Conservation (phyloP, 108 stramenopile species). For the Skeletonema potamos region DNA sequence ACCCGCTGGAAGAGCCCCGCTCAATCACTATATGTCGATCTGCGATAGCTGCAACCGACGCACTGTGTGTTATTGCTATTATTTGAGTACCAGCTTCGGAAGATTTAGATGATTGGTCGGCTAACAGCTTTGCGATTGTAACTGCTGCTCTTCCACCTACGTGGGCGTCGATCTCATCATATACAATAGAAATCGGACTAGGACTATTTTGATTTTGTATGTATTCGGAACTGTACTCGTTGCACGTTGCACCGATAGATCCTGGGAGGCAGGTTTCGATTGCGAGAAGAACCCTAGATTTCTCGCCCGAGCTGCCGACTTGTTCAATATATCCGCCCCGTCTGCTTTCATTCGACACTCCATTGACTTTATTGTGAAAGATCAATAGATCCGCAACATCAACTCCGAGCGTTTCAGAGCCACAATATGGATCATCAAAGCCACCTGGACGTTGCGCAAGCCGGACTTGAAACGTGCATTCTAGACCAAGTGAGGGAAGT, state of each 20-base stretch:
- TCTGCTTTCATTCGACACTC: constrained; percentile 7
- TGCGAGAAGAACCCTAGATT: constrained; percentile 72
- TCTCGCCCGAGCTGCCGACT: constrained; percentile 79
- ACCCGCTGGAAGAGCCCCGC: constrained; percentile 12
- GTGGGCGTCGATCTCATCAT: constrained; percentile 88
- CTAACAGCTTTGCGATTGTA: constrained; percentile 71
- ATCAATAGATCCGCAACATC: constrained; percentile 60
- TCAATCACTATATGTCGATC: constrained; percentile 75
- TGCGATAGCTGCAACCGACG: constrained; percentile 77
- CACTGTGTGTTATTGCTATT: constrained; percentile 80
- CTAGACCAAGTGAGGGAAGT: constrained; percentile 70
- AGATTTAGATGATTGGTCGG: constrained; percentile 51
- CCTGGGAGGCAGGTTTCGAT: constrained; percentile 82
- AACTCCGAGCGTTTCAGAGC: constrained; percentile 43
- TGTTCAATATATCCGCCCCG: constrained; percentile 62
- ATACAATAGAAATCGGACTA: constrained; percentile 70
- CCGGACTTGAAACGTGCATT: constrained; percentile 59
- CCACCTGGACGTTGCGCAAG: constrained; percentile 31
- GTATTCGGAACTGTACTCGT: constrained; percentile 8
- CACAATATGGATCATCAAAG: constrained; percentile 40
- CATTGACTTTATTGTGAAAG: constrained; percentile 39
- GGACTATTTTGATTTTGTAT: constrained; percentile 37
- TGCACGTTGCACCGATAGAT: constrained; percentile 60
- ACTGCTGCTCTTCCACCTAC: constrained; percentile 84
- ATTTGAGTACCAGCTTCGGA: constrained; percentile 50